Conservation (phyloP, 2,329 filamentous ascomycete genomes). For the Diplodia intermedia region DNA sequence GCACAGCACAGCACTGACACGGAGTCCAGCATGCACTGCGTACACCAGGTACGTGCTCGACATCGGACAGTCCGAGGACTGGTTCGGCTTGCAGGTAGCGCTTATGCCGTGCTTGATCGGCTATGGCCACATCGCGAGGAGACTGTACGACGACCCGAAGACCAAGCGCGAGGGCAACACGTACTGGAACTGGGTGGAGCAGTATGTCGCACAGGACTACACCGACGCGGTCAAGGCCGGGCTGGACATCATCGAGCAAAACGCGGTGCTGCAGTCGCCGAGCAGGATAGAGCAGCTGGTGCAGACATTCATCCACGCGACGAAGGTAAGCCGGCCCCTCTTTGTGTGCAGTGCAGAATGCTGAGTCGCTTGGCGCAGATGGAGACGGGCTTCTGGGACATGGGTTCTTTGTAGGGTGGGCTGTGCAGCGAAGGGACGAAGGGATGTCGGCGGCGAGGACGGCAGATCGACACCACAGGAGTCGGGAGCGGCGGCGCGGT, state of each 20-base stretch:
- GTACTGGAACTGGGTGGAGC: conserved; percentile 92
- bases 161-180: conserved; percentile 69
- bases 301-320: conserved; percentile 85
- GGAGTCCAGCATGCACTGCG: conserved; percentile 70
- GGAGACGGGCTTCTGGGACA: conserved; percentile 78
- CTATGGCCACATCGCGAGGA: conserved; percentile 78
- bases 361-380: conserved; percentile 56
- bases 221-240: conserved; percentile 72
- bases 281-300: conserved; percentile 81
- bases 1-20: conserved; percentile 21
- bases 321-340: conserved; percentile 63
- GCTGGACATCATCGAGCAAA: conserved; percentile 75
- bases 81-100: conserved; percentile 83
- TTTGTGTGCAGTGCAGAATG: conserved; percentile 15
- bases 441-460: conserved; percentile 2
- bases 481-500: conserved; percentile 5
- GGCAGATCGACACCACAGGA: not conserved
- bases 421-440: not conserved
- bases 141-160: conserved; percentile 69
- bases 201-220: conserved; percentile 85
- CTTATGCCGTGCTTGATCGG: conserved; percentile 89
- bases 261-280: conserved; percentile 75
- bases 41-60: conserved; percentile 90
- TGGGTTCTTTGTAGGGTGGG: conserved; percentile 57
- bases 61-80: conserved; percentile 85